A percentile compares a stretch with the other conserved stretches of the same genome.
phyloP scores from a whole-genome alignment of 805 yeast genomes.

The Myxozyma mucilagina region DNA sequence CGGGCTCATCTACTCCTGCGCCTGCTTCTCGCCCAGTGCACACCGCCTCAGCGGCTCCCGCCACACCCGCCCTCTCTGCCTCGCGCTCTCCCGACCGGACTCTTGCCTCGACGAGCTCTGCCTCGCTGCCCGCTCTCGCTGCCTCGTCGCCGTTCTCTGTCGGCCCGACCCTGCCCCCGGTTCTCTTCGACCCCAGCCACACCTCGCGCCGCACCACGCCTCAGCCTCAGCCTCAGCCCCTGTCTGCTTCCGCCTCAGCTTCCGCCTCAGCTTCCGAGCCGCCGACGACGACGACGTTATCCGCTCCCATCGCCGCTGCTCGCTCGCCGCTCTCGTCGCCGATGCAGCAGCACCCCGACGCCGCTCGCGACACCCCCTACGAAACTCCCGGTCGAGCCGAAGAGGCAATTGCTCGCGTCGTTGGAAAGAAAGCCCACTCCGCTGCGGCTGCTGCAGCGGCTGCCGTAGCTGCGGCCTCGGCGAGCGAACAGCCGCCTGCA shows the following conservation, averaged over 20 bases:
- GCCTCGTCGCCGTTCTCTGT: conserved; percentile 28
- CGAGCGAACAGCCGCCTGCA: not conserved
- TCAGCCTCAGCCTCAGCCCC: not conserved
- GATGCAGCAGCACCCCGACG: conserved; percentile 4
- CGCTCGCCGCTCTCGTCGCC: conserved; percentile 2
- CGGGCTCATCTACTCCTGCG: not conserved
- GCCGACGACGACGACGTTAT: not conserved
- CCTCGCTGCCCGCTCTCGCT: not conserved
- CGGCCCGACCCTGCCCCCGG: conserved; percentile 36
- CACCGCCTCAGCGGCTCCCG: not conserved
- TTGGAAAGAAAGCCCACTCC: conserved; percentile 23
- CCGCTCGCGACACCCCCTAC: not conserved
- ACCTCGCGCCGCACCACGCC: conserved; percentile 19
- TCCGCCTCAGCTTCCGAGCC: not conserved
- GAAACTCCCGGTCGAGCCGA: conserved; percentile 38
- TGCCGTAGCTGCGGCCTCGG: conserved; percentile 15
- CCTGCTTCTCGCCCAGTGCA: not conserved
- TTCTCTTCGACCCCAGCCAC: conserved; percentile 35
- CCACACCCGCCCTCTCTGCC: conserved; percentile 15
- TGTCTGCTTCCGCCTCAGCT: not conserved
- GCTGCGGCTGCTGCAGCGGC: conserved; percentile 28
- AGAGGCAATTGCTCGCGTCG: conserved; percentile 42
- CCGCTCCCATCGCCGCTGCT: not conserved
- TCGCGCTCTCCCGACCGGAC: not conserved
- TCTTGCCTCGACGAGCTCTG: not conserved